Base-by-base conservation (phyloP, 2,329 filamentous ascomycete genomes). In the Colletotrichum cuscutae region DNA sequence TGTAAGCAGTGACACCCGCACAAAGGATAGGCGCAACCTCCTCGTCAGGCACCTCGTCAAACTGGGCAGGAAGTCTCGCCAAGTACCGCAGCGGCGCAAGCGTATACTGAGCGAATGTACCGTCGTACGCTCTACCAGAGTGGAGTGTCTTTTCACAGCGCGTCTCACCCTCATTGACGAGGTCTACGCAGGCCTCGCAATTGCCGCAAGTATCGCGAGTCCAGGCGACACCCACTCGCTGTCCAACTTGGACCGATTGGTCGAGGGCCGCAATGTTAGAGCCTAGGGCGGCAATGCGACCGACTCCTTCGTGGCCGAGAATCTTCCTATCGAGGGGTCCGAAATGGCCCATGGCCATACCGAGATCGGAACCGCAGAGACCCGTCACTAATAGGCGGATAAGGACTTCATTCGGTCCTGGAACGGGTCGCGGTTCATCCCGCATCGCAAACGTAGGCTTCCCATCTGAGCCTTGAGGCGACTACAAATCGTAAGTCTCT, bases 301-400 rank as follows among this genome's bases (percentile, higher is more conserved):
- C 85, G 1, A 86, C 82, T 8, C 85, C 85, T 73, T 87, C 85
- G 60, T 87, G 85, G 4, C 85, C 85, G 0, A 84, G 78, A 1
- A 84, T 79, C 28, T 79, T 73, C 24, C 79, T 73, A 5, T 77
- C 76, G 0, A 78, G 77, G 0, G 81, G 81, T 0, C 83, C 82
- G 57, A 85, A 74, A 28, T 83, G 77, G 12, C 84, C 83, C 0
- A 79, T 65, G 0, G 83, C 84, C 63, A 85, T 79, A 19, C 77
- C 77, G 19, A 81, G 75, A 69, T 85, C 84, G 8, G 83, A 82
- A 4, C 82, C 83, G 69, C 84, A 85, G 42, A 85, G 75, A 15
- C 80, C 80, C 2, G 82, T 83, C 2, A 79, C 76, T 19, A 78
- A 76, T 2, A 85, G 76, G 24, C 77, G 77, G 35, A 85, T 76